A percentile compares a stretch with the other conserved stretches of the same genome.
These are phyloP conservation scores for Coniochaeta sp. DNA, from an alignment of 2,329 filamentous ascomycete species.

Conservation along the genomic window DNA sequence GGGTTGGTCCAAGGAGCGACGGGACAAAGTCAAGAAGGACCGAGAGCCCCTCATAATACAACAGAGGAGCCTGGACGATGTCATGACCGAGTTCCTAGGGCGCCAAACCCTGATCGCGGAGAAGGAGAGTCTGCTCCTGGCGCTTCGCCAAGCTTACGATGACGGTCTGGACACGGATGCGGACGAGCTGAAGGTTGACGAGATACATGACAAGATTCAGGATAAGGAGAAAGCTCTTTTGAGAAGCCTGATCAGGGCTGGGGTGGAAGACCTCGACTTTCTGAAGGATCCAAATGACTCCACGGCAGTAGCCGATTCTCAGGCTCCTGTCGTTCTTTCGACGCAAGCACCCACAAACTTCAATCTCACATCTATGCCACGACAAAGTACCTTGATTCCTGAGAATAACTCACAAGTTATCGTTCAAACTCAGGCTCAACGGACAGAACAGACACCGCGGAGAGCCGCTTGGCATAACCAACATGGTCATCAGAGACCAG, in stretches of 20 bases:
- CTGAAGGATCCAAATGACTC: constrained; percentile 23
- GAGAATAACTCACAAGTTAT: constrained; percentile 38
- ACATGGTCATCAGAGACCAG: constrained; percentile 6
- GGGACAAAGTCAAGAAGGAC: constrained; percentile 38
- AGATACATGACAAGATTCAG: constrained; percentile 36
- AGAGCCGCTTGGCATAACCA: constrained; percentile 6
- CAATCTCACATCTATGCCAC: constrained; percentile 20
- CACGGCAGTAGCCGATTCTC: constrained; percentile 16
- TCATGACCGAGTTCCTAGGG: constrained; percentile 31
- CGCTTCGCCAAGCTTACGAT: constrained; percentile 42
- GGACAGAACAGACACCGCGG: constrained; percentile 4
- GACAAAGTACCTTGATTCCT: constrained; percentile 20
- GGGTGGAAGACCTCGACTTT: constrained; percentile 33
- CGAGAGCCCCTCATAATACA: constrained; percentile 40
- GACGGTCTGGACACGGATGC: constrained; percentile 43
- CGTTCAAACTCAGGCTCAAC: constrained; percentile 41
- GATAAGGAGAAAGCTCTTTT: constrained; percentile 34
- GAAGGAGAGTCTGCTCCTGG: constrained; percentile 36
- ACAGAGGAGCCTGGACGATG: constrained; percentile 32
- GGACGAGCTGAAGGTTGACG: constrained; percentile 41
- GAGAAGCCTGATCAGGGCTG: constrained; percentile 32
- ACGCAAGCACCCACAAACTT: constrained; percentile 30
- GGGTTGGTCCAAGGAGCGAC: constrained; percentile 35
- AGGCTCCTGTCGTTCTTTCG: constrained; percentile 30
- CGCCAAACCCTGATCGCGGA: constrained; percentile 33